A percentile compares a stretch with the other conserved stretches of the same genome.
phyloP scores from a whole-genome alignment of 2,329 filamentous ascomycete genomes.

The Atkinsonella hypoxylon region DNA sequence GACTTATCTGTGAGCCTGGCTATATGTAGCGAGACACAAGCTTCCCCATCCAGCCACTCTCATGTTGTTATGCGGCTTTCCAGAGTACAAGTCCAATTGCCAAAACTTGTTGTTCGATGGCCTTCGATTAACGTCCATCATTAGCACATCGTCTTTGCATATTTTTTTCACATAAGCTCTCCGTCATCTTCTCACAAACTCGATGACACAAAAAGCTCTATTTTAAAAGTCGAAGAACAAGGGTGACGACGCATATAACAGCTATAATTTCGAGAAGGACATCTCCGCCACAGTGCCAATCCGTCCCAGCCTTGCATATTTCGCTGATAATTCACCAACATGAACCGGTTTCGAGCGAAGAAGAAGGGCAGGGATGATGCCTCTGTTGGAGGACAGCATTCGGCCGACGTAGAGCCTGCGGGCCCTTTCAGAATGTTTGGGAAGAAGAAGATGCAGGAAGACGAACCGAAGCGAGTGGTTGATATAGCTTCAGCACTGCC shows the following conservation, averaged over 20 bases:
- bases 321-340: constrained; percentile 4
- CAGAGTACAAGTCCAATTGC: neutral
- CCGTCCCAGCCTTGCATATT: neutral
- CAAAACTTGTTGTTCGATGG: neutral
- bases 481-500: constrained; percentile 67
- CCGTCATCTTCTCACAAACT: neutral
- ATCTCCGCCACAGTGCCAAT: neutral
- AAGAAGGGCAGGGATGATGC: constrained; percentile 55
- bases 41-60: neutral
- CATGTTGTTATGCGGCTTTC: neutral
- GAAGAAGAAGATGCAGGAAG: constrained; percentile 41
- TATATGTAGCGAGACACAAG: neutral
- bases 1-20: neutral
- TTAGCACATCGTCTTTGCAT: neutral
- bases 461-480: constrained; percentile 52
- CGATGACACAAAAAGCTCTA: neutral
- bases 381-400: constrained; percentile 31
- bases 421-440: constrained; percentile 43
- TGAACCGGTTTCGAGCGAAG: constrained; percentile 70
- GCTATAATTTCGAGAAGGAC: neutral
- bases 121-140: neutral
- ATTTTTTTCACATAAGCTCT: too few relatives aligned
- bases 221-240: neutral
- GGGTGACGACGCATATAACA: neutral
- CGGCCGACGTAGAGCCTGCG: constrained; percentile 42